Conservation (phyloP, 306 rosid species). For the Inga leiocalycina region DNA sequence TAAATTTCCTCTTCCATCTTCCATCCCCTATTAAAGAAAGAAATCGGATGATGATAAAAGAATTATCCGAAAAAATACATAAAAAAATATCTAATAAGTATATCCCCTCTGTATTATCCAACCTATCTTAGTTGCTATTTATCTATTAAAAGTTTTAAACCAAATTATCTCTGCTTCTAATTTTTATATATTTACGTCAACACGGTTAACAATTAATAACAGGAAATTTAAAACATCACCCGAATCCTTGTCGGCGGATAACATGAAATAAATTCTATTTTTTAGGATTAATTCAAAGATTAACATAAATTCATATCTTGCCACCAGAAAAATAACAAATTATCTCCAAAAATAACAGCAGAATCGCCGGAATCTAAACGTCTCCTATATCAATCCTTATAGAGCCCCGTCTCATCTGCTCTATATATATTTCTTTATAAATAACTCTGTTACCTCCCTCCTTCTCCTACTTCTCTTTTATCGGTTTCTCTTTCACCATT, state of each 20-base stretch:
- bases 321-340: not conserved
- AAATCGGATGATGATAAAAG: not conserved
- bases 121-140: not conserved
- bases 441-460: no score
- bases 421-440: no score
- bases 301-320: not conserved
- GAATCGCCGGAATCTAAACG: not conserved
- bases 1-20: not conserved
- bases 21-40: not conserved
- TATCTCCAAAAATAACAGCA: not conserved
- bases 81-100: no score
- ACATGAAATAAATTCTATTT: not conserved
- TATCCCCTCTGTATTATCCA: no score
- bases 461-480: no score
- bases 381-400: not conserved
- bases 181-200: not conserved
- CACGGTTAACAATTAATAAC: not conserved
- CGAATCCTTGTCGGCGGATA: not conserved
- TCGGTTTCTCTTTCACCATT: no score
- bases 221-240: not conserved
- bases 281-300: not conserved
- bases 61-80: not conserved
- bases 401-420: no score
- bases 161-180: not conserved
- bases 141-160: not conserved